A percentile compares a stretch with the other conserved stretches of the same genome.
Conservation (phyloP, 2,329 filamentous ascomycete species). For the Aureobasidium sp. region DNA sequence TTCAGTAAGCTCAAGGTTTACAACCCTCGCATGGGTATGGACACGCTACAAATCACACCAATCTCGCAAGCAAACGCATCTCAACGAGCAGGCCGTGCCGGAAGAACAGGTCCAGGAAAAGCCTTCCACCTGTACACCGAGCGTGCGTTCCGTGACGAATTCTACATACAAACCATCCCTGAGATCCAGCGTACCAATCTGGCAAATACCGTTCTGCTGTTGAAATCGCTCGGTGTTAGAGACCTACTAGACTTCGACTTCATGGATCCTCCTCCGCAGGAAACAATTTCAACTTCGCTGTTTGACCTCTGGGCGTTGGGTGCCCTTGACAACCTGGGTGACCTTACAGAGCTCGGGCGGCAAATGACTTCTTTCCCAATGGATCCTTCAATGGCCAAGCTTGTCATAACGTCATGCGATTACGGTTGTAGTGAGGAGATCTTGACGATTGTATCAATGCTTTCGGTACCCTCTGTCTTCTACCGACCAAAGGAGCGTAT, state of each 20-base stretch:
- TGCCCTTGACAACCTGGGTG: constrained; percentile 86
- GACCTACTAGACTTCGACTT: constrained; percentile 96
- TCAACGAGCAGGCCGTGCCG: constrained; percentile 87
- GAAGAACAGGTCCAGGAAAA: constrained; percentile 90
- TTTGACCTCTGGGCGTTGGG: constrained; percentile 97
- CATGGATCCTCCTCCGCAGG: constrained; percentile 97
- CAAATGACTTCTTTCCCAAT: constrained; percentile 98
- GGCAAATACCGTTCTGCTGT: constrained; percentile 84
- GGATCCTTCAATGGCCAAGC: constrained; percentile 91
- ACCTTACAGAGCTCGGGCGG: constrained; percentile 76
- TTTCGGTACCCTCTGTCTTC: constrained; percentile 93
- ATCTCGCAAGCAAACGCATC: constrained; percentile 95
- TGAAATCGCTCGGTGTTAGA: constrained; percentile 91
- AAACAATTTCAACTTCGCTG: constrained; percentile 92
- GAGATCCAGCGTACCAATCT: constrained; percentile 97
- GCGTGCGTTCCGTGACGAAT: constrained; percentile 87
- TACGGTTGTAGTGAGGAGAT: constrained; percentile 96
- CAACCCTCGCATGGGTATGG: constrained; percentile 98
- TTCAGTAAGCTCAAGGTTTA: constrained; percentile 98
- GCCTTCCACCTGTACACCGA: constrained; percentile 93
- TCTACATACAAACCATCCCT: constrained; percentile 94
- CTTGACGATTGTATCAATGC: constrained; percentile 96
- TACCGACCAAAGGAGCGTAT: constrained; percentile 94
- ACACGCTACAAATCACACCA: constrained; percentile 93
- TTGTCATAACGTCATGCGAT: constrained; percentile 75